phyloP scores from a whole-genome alignment of 805 yeast species.

The Ogataea degrootiae region DNA sequence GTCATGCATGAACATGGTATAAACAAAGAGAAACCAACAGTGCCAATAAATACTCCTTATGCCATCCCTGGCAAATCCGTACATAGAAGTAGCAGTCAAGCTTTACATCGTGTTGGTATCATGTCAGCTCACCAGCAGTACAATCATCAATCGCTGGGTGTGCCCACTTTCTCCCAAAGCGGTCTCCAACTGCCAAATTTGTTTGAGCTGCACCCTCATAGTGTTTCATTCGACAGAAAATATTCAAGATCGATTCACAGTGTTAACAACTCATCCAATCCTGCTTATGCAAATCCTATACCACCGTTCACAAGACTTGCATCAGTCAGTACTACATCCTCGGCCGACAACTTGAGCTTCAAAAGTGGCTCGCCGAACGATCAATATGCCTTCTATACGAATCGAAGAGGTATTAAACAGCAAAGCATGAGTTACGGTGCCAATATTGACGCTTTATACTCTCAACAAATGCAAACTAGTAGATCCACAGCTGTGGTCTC shows the following conservation, averaged over 20 bases:
- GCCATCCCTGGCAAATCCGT: slow-evolving; percentile 4
- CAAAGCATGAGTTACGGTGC: slow-evolving; percentile 4
- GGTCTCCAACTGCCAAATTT: not conserved
- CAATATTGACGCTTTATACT: not conserved
- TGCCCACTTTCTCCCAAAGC: slow-evolving; percentile 1
- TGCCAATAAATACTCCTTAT: slow-evolving; percentile 47
- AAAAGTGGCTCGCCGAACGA: slow-evolving; percentile 28
- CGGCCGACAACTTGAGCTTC: slow-evolving; percentile 19
- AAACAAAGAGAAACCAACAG: slow-evolving; percentile 22
- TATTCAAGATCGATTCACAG: slow-evolving; percentile 12
- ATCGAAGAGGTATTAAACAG: slow-evolving; percentile 25
- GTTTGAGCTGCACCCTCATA: slow-evolving; percentile 1
- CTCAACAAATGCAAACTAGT: not conserved
- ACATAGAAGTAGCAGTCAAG: not conserved
- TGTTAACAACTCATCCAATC: slow-evolving; percentile 6
- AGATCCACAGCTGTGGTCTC: not conserved
- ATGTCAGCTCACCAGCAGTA: not conserved
- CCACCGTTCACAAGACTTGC: slow-evolving; percentile 12
- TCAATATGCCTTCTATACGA: slow-evolving; percentile 18
- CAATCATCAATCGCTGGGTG: slow-evolving; percentile 1
- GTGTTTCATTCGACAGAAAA: slow-evolving; percentile 15
- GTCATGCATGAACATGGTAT: slow-evolving; percentile 46
- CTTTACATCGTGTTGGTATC: not conserved
- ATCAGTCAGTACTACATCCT: slow-evolving; percentile 24
- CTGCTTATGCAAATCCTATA: slow-evolving; percentile 2